A percentile compares a stretch with the other conserved stretches of the same genome.
phyloP scores from a whole-genome alignment of 495 filamentous ascomycete genomes.

The Collariella sp. region DNA sequence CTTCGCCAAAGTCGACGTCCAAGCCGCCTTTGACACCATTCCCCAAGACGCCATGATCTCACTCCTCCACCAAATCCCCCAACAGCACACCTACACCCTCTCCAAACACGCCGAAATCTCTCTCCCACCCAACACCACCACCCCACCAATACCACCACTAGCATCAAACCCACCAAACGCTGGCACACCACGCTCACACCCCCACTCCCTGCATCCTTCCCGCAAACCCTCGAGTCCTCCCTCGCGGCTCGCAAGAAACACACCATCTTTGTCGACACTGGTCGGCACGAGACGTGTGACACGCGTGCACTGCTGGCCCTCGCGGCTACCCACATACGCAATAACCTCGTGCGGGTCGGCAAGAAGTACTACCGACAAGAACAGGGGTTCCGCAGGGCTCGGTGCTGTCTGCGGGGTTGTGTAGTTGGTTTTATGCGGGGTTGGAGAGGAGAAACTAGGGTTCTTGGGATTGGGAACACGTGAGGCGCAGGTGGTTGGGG shows the following conservation, averaged over 20 bases:
- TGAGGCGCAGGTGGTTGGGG: conserved; percentile 2
- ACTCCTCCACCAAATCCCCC: conserved; percentile 55
- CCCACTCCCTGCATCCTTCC: conserved; percentile 46
- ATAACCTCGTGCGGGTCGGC: conserved; percentile 81
- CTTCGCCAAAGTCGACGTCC: conserved; percentile 88
- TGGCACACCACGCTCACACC: conserved; percentile 55
- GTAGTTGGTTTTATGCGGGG: conserved; percentile 90
- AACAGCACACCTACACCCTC: conserved; percentile 60
- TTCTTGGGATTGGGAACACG: too few relatives aligned
- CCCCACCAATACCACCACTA: conserved; percentile 9
- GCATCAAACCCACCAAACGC: conserved; percentile 39
- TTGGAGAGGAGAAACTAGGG: conserved; percentile 60
- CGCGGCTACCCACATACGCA: conserved; percentile 64
- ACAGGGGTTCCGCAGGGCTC: conserved; percentile 90
- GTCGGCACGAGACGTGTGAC: conserved; percentile 44
- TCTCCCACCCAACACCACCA: conserved; percentile 25
- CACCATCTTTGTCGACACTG: conserved; percentile 67
- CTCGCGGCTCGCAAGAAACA: conserved; percentile 42
- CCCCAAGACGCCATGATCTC: conserved; percentile 66
- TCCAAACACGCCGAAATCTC: conserved; percentile 66
- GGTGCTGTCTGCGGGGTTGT: conserved; percentile 72
- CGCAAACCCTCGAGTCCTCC: conserved; percentile 44
- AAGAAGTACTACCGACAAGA: conserved; percentile 86
- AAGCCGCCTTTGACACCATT: conserved; percentile 91
- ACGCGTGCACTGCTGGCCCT: conserved; percentile 57